A percentile compares a stretch with the other conserved stretches of the same genome.
phyloP scores from a whole-genome alignment of 2,329 filamentous ascomycete species.

The Cercospora zeae-maydis region DNA sequence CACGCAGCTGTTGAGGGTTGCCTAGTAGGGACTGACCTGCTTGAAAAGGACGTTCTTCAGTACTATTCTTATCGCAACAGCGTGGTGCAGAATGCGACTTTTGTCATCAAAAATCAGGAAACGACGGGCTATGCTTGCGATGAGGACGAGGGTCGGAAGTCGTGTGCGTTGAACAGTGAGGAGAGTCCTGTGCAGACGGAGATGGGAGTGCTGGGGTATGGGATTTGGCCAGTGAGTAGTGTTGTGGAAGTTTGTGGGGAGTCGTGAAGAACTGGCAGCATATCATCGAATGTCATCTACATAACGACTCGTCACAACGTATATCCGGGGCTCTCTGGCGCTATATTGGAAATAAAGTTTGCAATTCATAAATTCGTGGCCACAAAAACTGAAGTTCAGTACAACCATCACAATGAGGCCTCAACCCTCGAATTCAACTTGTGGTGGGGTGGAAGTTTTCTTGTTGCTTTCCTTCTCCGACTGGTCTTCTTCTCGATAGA shows the following conservation, averaged over 20 bases:
- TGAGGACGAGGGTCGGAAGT: neutral
- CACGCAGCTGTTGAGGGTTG: neutral
- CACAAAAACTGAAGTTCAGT: neutral
- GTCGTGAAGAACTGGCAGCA: neutral
- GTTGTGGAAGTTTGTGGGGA: neutral
- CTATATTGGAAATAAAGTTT: neutral
- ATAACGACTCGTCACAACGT: neutral
- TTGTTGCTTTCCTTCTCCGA: constrained; percentile 29
- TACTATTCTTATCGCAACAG: constrained; percentile 9
- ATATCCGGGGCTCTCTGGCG: neutral
- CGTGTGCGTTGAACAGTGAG: neutral
- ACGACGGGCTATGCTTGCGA: neutral
- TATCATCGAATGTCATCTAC: neutral
- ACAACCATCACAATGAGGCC: neutral
- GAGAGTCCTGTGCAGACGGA: neutral
- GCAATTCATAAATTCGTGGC: too few species aligned
- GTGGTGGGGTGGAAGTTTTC: constrained; percentile 30
- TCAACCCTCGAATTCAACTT: constrained; percentile 25
- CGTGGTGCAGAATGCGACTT: constrained; percentile 1
- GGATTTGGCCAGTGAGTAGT: neutral
- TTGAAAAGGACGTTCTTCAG: constrained; percentile 1
- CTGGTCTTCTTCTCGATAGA: constrained; percentile 30
- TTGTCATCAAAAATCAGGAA: neutral
- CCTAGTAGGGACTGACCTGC: neutral
- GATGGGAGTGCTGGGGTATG: neutral